Evolutionary conservation across 164 flowering plant species (phyloP), one percentile per base, ranked within the genome.

Genomic region (Akebia trifoliata): DNA sequence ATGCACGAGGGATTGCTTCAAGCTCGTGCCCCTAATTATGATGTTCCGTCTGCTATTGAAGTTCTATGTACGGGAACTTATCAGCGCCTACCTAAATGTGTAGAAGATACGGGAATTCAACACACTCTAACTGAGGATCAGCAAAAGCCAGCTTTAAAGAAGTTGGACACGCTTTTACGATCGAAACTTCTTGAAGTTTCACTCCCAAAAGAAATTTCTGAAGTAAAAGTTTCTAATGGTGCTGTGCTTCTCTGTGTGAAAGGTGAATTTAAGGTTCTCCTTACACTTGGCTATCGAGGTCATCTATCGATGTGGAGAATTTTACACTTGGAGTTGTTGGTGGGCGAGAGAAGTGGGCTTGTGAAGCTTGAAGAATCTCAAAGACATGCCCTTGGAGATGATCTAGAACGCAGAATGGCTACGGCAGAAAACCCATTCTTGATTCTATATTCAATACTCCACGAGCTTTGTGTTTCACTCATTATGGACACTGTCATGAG

Each of bases 1-100:
- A 87, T 88, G 96, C 99, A 94, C 57, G 99, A 90, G 61, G 90
- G 91, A 28, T 70, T 94, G 57, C 99, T 90, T 60, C 97, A 88
- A 80, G 99, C 99, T 22, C 91, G 97, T 59, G 97, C 99, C 39
- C 99, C 99, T 48, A 75, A 81, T 2, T 94, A 94, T 75, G 99
- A 94, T 80, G 97, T 94, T 63, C 97, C 99, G 12, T 83, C 97
- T 67, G 95, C 99, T 24, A 62, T 82, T 63, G 97, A 94, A 58
- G 68, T 94, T 45, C 89, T 90, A 21, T 84, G 83, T 3, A 76
- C 91, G 0, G 97, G 99, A 68, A 71, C 64, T 54, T 94, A 88
- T 71, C 69, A 78, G 63, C 94, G 96, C 24, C 61, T 94, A 39
- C 99, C 99, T 17, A 87, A 88, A 78, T 90, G 99, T 66, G 53